Evolutionary conservation across 1,284 basidiomycete genomes (phyloP), one percentile per base, ranked within the genome.

Genomic region (Gymnopus androsaceus): DNA sequence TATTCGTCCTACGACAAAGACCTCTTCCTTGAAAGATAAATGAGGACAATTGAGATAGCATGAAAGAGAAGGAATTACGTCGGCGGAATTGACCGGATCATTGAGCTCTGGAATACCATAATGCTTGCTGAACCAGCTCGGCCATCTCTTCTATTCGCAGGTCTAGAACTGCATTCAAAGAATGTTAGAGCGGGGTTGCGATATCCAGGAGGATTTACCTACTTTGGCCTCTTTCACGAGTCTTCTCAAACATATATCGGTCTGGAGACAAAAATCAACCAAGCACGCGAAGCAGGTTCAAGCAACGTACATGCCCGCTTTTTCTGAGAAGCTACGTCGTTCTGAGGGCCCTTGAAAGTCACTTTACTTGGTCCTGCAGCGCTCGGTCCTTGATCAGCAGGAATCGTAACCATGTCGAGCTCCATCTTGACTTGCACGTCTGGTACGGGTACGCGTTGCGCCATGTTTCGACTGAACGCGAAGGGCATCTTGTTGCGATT

Each of bases 181-280:
- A 5, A 19, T 27, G n/a, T 55, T 19, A 30, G 54, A 42, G 14
- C 51, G 14, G 38, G 38, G 45, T 28, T 2, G 21, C 44, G 30
- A 49, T n/a, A 48, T 4, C 15, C 19, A n/a, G 28, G 21, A 27
- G 23, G 41, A 42, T 27, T 33, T 21, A 62, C 72, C 57, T 64
- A 92, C 92, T 84, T 78, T 90, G 88, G 59, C 91, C 88, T 33
- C 94, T 79, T 65, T 91, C 90, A 1, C 84, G 83, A 17, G 90
- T 78, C 72, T 92, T 94, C 70, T 96, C 94, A 67, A 91, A 94
- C 93, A 96, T 95, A 70, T 97, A 97, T 28, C 90, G 84, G 74
- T 95, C 90, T 93, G 59, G 33, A 15, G 42, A 41, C 8, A 31
- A 17, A 48, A 41, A 53, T 15, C 14, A 51, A 36, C 50, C 9